Percentiles rank a stretch among this genome's conserved stretches.
phyloP scores from a whole-genome alignment of 352 stramenopile species.

The Phytopythium litorale region DNA sequence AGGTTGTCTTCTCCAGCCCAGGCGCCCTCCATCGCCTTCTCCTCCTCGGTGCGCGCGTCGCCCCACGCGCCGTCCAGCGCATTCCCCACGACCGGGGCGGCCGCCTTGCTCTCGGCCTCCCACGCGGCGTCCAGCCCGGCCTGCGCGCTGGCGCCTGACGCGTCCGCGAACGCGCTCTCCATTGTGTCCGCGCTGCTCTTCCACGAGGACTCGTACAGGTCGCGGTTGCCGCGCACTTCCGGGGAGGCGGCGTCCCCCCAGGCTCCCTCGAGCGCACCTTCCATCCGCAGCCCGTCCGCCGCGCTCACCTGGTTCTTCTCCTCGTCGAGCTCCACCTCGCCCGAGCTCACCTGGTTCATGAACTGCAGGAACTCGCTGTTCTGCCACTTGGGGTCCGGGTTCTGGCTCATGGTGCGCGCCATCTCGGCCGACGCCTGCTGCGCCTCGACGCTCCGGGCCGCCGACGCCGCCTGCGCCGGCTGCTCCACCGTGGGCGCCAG shows the following conservation, averaged over 20 bases:
- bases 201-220: constrained; percentile 59
- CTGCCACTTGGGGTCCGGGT: constrained; percentile 75
- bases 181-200: constrained; percentile 32
- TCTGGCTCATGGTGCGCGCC: constrained; percentile 74
- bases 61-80: constrained; percentile 45
- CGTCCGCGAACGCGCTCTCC: constrained; percentile 51
- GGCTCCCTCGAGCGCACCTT: constrained; percentile 61
- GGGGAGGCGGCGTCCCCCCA: constrained; percentile 33
- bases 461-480: constrained; percentile 15
- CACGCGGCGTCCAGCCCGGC: constrained; percentile 42
- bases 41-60: constrained; percentile 36
- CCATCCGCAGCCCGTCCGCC: constrained; percentile 20
- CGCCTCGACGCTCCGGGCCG: constrained; percentile 30
- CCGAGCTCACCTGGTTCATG: constrained; percentile 75
- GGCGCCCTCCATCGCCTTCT: constrained; percentile 55
- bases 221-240: constrained; percentile 53
- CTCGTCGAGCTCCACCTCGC: constrained; percentile 75
- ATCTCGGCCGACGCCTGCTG: constrained; percentile 61
- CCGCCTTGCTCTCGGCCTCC: constrained; percentile 18
- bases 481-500: constrained; percentile 21
- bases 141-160: constrained; percentile 13
- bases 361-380: constrained; percentile 87
- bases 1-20: constrained; percentile 56
- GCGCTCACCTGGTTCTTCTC: constrained; percentile 65
- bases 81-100: constrained; percentile 16